phyloP scores from a whole-genome alignment of 768 basidiomycete genomes.

The Kondoa malvinella region DNA sequence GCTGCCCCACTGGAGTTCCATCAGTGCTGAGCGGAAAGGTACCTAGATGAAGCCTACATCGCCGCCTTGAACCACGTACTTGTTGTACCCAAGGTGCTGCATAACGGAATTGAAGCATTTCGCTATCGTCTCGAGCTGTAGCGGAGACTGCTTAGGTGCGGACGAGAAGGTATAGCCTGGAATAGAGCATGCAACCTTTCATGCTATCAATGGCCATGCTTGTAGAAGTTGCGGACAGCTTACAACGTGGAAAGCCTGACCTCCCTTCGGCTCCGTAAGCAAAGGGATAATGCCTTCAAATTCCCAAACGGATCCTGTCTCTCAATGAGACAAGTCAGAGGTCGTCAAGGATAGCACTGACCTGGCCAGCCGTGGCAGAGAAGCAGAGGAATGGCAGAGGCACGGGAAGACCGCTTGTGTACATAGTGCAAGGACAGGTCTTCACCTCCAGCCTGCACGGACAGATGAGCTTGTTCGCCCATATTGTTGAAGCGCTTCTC shows the following conservation, averaged over 20 bases:
- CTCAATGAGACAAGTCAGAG: neutral
- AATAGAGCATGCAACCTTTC: conserved; percentile 5
- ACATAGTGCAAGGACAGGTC: neutral
- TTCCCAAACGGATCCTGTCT: neutral
- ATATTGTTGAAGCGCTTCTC: neutral
- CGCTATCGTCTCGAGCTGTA: conserved; percentile 5
- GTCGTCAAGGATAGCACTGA: neutral
- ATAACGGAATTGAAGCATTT: conserved; percentile 13
- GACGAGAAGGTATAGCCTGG: conserved; percentile 11
- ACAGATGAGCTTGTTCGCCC: neutral
- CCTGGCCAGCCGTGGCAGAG: conserved; percentile 3
- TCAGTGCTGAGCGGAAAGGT: neutral
- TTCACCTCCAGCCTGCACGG: neutral
- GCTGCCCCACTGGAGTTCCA: conserved; percentile 8
- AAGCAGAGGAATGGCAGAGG: neutral
- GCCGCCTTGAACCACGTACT: conserved; percentile 14
- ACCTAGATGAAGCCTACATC: neutral
- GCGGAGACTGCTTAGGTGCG: conserved; percentile 11
- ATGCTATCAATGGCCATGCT: neutral
- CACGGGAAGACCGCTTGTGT: neutral
- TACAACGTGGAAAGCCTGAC: neutral
- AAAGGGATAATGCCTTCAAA: neutral
- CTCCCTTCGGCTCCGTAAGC: neutral
- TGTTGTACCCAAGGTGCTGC: conserved; percentile 12
- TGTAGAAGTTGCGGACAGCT: neutral